Base-by-base conservation (phyloP, 106 monocot species). In the Acorus gramineus region DNA sequence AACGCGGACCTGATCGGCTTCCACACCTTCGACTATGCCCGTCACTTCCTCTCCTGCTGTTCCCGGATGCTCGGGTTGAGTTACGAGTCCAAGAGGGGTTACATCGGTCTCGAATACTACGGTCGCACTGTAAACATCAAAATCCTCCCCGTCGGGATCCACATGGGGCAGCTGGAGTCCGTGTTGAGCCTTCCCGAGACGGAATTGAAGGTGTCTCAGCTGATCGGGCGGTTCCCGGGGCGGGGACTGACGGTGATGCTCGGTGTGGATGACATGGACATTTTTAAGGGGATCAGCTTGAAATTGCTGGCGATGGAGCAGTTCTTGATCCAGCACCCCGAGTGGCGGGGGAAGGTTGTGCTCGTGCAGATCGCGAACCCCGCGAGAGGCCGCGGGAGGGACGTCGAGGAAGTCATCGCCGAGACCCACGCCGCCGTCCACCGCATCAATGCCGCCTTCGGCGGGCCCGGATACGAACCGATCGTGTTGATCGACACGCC, bases 361-460 rank as follows among this genome's bases (percentile, higher is more conserved):
- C 50, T 88, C 11, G 88, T 84, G 14, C 88, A 88, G 73, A 88
- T 88, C 12, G 84, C 88, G 2, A 88, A 84, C 54, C 88, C 88
- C 0, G 88, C 84, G 0, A 69, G 84, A 49, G 81, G 88, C 4
- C 61, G 72, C 51, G 88, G 88, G 11, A 84, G 76, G 69, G 88
- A 88, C 55, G 81, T 88, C 11, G 60, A 66, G 4, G 84, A 81
- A 44, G 88, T 88, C 42, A 78, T 76, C 52, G 60, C 57, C 0
- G 88, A 88, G 73, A 81, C 75, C 60, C 56, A 69, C 50, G 73
- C 78, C 0, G 78, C 81, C 67, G 84, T 72, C 48, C 76, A 69
- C 7, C 67, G 76, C n/a, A 81, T 88, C 43, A 88, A 88, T 62
- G 84, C 66, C 8, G 64, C 65, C 0, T 88, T 84, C 54, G 84